Base-by-base conservation (phyloP, 441 rosid genomes). In the Pelargonium myrrhifolium region DNA sequence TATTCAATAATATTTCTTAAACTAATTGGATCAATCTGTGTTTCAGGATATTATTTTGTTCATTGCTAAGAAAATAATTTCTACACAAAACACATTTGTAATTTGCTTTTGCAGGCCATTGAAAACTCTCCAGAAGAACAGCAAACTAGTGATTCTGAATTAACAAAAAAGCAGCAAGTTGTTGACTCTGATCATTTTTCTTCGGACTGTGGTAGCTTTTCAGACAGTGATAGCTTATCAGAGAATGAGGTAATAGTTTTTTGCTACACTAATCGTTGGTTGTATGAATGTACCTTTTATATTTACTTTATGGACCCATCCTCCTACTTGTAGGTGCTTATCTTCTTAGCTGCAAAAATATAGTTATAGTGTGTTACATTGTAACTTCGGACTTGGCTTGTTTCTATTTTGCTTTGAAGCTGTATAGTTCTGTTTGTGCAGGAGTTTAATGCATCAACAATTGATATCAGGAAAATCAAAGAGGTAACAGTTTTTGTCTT, bases 171-270 rank as follows among this genome's bases (percentile, higher is more conserved):
- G n/a, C 55, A 47, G 55, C 55, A 47, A 14, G 4, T 6, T 6
- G 55, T 47, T 47, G 55, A 14, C 12, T 47, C 55, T 47, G 55
- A 47, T 47, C 5, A 17, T 47, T 26, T 2, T 43, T 43, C 66
- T 62, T 45, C 66, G 18, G 66, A 69, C 14, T 26, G n/a, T 69
- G 72, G 66, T 15, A 69, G n/a, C n/a, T n/a, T n/a, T n/a, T n/a
- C n/a, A 12, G 60, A 61, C 45, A 31, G 14, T 0, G 35, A 69
- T 47, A 69, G 60, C 28, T 45, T 26, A 43, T 62, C 72, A 17
- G 72, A 12, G 62, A 62, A 14, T 1, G 66, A 62, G 43, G 72
- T 69, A 9, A 40, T 64, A 0, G 40, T 8, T n/a, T 40, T 64
- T 40, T 18, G 17, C 17, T 47, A 14, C 18, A 40, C 11, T 40